Percentiles rank a stretch among this genome's conserved stretches.
These are phyloP conservation scores for Kodamaea leandrae DNA, from an alignment of 805 yeast genomes.

Conservation along the genomic window DNA sequence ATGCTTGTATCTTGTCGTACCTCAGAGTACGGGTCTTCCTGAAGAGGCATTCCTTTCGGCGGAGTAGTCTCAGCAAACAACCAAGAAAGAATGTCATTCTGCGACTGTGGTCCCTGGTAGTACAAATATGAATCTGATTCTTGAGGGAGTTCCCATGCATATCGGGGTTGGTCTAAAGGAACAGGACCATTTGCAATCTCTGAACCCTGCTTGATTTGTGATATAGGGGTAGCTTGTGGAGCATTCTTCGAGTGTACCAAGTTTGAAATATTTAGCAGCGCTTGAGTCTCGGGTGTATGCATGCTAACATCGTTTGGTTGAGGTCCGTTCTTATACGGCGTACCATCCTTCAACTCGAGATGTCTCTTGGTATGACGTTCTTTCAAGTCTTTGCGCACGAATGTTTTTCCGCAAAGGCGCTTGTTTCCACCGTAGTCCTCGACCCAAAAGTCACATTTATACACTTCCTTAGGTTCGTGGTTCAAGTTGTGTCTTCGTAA, in stretches of 20 bases:
- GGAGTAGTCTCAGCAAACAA: slow-evolving; percentile 31
- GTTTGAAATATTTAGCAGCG: background rate
- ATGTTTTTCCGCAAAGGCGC: slow-evolving; percentile 54
- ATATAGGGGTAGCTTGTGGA: background rate
- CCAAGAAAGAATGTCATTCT: slow-evolving; percentile 41
- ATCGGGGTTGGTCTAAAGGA: background rate
- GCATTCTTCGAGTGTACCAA: background rate
- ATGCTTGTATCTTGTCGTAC: background rate
- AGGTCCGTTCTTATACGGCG: background rate
- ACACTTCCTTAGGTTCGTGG: slow-evolving; percentile 54
- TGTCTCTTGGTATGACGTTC: slow-evolving; percentile 39
- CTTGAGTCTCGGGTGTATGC: background rate
- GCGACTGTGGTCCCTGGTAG: slow-evolving; percentile 25
- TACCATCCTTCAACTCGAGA: slow-evolving; percentile 12
- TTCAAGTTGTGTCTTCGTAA: slow-evolving; percentile 62
- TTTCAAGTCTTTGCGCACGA: slow-evolving; percentile 59
- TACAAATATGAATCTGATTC: background rate
- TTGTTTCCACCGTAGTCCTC: slow-evolving; percentile 39
- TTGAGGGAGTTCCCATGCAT: slow-evolving; percentile 2
- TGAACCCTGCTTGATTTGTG: background rate
- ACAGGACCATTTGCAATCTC: background rate
- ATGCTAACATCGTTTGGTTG: background rate
- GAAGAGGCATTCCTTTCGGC: background rate
- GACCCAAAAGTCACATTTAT: slow-evolving; percentile 50
- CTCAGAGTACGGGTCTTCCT: background rate